Evolutionary conservation across 2,329 filamentous ascomycete species (phyloP), one percentile per base, ranked within the genome.

Genomic region (Escovopsis weberi): DNA sequence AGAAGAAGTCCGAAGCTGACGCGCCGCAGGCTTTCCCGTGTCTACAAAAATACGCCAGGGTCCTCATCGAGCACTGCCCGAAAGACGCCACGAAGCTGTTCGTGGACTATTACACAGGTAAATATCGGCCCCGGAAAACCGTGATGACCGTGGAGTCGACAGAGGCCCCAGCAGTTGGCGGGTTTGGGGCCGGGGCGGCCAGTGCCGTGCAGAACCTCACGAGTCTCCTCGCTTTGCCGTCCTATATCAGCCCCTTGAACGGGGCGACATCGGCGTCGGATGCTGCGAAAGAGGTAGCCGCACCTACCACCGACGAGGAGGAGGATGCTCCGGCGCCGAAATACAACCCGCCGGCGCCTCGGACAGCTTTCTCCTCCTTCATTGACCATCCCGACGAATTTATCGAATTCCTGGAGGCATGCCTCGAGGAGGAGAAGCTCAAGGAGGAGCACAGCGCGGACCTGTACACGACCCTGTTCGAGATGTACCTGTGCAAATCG

Each of bases 401-500:
- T 53, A 89, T 96, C 48, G 68, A 78, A 12, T 98, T 98, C 57
- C 69, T 98, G 0, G 89, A 98, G 61, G 86, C 87, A 5, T 88
- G 89, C 47, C 74, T 94, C 5, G 67, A 79, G 40, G 80, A 87
- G 45, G 69, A 78, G 18, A 72, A 74, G 19, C 62, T 94, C n/a
- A 78, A 77, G 18, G 70, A 83, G 33, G 72, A 78, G 8, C 84
- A 95, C 56, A 83, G 79, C 48, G 75, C 81, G 2, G 93, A 98
- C 59, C 70, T 98, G 12, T 91, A 91, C 55, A 96, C 89, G 0
- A 95, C 93, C 0, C 62, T 98, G 12, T 96, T 98, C 56, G 93
- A 98, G 60, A 96, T 98, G 83, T 98, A 96, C 56, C 68, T 98
- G 8, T 84, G 94, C 59, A 91, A 87, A 53, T 84, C 89, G 19